These are phyloP conservation scores for Pseudogymnoascus sp. DNA, from an alignment of 2,329 filamentous ascomycete genomes.

Conservation along the genomic window DNA sequence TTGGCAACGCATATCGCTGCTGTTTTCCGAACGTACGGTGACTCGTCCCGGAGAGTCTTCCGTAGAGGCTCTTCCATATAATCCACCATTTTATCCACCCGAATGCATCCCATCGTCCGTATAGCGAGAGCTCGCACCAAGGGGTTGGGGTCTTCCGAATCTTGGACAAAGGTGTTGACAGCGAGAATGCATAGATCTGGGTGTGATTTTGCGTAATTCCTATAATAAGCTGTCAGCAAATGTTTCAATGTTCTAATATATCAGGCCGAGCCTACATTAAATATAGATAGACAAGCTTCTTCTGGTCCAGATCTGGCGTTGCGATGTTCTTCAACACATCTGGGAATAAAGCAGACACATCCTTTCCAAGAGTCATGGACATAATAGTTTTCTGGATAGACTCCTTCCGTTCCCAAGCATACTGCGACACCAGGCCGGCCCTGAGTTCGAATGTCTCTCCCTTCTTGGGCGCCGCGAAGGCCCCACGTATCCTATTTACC, in stretches of 20 bases:
- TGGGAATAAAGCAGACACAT: constrained; percentile 93
- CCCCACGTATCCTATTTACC: constrained; percentile 90
- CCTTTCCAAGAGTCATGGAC: constrained; percentile 98
- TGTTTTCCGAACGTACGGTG: constrained; percentile 95
- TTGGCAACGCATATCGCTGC: constrained; percentile 97
- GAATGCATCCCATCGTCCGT: constrained; percentile 95
- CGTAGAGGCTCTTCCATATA: constrained; percentile 98
- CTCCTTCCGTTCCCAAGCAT: constrained; percentile 98
- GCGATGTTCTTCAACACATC: constrained; percentile 99
- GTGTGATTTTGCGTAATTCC: constrained; percentile 99
- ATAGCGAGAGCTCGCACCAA: constrained; percentile 91
- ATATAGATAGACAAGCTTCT: constrained; percentile 98
- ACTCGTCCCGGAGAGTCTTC: constrained; percentile 94
- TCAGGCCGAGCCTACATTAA: constrained; percentile 60
- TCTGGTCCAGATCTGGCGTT: constrained; percentile 88
- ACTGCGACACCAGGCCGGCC: constrained; percentile 92
- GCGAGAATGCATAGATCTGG: constrained; percentile 97
- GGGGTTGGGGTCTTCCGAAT: constrained; percentile 96
- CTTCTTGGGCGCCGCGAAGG: constrained; percentile 87
- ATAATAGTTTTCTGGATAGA: constrained; percentile 99
- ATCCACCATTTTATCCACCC: constrained; percentile 98
- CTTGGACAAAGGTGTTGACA: constrained; percentile 98
- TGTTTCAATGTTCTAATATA: not conserved
- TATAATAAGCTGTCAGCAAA: constrained; percentile 31
- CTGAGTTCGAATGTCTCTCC: constrained; percentile 97